Evolutionary conservation across 2,329 filamentous ascomycete genomes (phyloP).

Genomic region (Claviceps quebecensis): DNA sequence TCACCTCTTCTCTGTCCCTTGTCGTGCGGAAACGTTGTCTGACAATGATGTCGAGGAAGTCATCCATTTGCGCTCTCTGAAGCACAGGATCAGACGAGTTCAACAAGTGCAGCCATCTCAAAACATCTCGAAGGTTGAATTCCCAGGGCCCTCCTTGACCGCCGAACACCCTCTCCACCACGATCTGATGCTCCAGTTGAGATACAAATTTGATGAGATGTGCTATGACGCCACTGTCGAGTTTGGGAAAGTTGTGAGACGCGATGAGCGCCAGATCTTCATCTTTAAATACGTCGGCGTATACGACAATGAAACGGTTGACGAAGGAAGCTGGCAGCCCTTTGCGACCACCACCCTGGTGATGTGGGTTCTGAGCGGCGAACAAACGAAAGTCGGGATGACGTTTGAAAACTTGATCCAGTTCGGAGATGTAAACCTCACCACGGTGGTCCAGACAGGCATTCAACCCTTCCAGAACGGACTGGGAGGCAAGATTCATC

Average conservation of each 20-base stretch:
- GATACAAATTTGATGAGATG: slow-evolving; percentile 70
- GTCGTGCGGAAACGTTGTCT: slow-evolving; percentile 71
- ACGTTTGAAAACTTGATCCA: slow-evolving; percentile 84
- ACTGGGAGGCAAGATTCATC: slow-evolving; percentile 97
- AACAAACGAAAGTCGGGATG: slow-evolving; percentile 90
- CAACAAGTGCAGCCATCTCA: slow-evolving; percentile 67
- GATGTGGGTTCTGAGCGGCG: slow-evolving; percentile 92
- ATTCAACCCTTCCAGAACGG: slow-evolving; percentile 89
- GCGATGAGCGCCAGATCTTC: slow-evolving; percentile 77
- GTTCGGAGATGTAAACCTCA: slow-evolving; percentile 86
- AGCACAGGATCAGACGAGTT: slow-evolving; percentile 42
- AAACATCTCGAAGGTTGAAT: slow-evolving; percentile 81
- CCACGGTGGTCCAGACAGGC: slow-evolving; percentile 93
- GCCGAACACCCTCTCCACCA: slow-evolving; percentile 43
- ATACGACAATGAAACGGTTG: slow-evolving; percentile 95
- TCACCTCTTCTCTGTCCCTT: slow-evolving; percentile 52
- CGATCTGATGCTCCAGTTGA: slow-evolving; percentile 58
- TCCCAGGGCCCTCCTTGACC: slow-evolving; percentile 74
- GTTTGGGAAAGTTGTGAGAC: slow-evolving; percentile 55
- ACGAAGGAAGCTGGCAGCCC: slow-evolving; percentile 92
- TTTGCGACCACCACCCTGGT: slow-evolving; percentile 91
- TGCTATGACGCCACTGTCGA: slow-evolving; percentile 44
- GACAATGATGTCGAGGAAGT: slow-evolving; percentile 73
- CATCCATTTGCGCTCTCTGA: slow-evolving; percentile 42
- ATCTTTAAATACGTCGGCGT: slow-evolving; percentile 76